These are phyloP conservation scores for Scenedesmus sp. DNA, from an alignment of 163 green algal genomes.

Conservation along the genomic window DNA sequence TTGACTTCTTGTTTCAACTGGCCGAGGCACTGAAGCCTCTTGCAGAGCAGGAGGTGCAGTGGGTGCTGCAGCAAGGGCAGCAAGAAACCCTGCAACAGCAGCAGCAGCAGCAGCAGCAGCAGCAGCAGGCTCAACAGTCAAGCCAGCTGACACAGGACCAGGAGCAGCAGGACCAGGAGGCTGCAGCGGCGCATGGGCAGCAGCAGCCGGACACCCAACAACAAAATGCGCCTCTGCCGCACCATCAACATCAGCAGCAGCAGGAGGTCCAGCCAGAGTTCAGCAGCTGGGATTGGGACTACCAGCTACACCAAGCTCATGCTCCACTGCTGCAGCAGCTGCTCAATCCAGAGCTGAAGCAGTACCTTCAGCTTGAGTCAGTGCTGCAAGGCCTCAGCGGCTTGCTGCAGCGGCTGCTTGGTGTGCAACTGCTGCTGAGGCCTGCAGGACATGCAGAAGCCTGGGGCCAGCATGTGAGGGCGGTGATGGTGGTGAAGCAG, in stretches of 20 bases:
- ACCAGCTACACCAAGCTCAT: conserved; percentile 2
- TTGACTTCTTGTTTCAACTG: conserved; percentile 39
- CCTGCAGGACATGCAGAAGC: not conserved
- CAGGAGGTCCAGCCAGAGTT: not conserved
- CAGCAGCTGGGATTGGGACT: conserved; percentile 22
- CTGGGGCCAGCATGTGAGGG: conserved; percentile 36
- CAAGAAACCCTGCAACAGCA: not conserved
- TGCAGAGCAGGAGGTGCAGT: conserved; percentile 17
- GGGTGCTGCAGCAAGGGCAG: conserved; percentile 34
- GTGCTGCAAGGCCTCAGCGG: conserved; percentile 42
- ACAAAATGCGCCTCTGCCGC: not conserved
- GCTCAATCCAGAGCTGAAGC: not conserved
- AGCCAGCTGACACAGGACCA: not conserved
- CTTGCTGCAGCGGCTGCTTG: conserved; percentile 45
- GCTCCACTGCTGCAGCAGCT: not conserved
- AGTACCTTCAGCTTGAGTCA: conserved; percentile 34
- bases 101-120: conserved; percentile 12
- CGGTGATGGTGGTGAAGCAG: conserved; percentile 20
- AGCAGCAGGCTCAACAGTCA: not conserved
- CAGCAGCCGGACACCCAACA: not conserved
- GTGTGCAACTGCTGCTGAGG: conserved; percentile 19
- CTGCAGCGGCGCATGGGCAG: too few species aligned
- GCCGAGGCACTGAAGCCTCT: conserved; percentile 23
- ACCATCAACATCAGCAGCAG: conserved; percentile 32
- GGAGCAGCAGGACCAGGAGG: not conserved